These are phyloP conservation scores for Cryptococcus sp. DNA, from an alignment of 1,284 basidiomycete genomes.

Conservation along the genomic window DNA sequence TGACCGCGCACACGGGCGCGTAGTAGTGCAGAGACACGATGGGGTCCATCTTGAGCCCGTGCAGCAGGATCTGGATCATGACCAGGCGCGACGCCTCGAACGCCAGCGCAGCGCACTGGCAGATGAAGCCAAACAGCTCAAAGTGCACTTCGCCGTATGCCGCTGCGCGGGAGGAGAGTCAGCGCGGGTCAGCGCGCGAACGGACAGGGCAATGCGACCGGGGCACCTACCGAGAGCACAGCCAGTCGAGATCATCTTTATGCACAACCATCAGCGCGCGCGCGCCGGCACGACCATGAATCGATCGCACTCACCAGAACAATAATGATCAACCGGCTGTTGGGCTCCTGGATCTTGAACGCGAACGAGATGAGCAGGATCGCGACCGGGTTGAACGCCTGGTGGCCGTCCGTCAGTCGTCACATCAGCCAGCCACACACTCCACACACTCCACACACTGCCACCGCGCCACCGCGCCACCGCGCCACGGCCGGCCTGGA, in stretches of 20 bases:
- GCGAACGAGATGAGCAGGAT: constrained; percentile 92
- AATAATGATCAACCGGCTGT: constrained; percentile 71
- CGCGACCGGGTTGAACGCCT: constrained; percentile 95
- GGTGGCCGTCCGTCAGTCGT: constrained; percentile 2
- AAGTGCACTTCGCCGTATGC: constrained; percentile 79
- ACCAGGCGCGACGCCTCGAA: constrained; percentile 66
- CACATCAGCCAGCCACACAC: no score
- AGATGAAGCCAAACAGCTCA: constrained; percentile 79
- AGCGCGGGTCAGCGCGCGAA: not conserved
- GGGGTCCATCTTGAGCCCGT: constrained; percentile 96
- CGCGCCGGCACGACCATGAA: not conserved
- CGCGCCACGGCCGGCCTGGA: no score
- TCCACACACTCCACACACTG: not conserved
- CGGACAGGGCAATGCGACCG: not conserved
- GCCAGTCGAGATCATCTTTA: constrained; percentile 77
- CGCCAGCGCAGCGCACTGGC: constrained; percentile 73
- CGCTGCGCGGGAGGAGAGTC: constrained; percentile 22
- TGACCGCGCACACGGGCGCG: constrained; percentile 87
- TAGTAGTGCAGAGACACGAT: constrained; percentile 94
- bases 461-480: no score
- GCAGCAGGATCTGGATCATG: constrained; percentile 92
- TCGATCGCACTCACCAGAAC: constrained; percentile 55
- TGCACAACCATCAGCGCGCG: not conserved
- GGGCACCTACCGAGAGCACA: constrained; percentile 71
- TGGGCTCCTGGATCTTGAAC: constrained; percentile 85